Percentiles rank a stretch among this genome's conserved stretches.
Evolutionary conservation across 805 yeast species (phyloP).

Genomic region (Barnettozyma vustinii): DNA sequence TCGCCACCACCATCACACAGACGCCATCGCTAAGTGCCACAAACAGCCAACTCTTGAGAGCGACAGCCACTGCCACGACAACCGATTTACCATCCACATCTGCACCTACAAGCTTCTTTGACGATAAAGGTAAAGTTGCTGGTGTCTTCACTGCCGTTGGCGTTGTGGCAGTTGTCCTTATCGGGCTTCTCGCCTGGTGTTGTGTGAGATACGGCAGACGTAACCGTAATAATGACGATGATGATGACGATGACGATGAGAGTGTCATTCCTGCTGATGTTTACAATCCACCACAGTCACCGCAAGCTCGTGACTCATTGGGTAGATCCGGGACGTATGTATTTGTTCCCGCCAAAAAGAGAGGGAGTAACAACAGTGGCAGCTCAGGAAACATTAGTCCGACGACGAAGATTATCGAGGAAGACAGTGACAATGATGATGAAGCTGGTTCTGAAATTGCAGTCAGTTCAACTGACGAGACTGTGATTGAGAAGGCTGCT

Average conservation of each 20-base stretch:
- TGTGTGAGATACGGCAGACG: slow-evolving; percentile 15
- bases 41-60: not conserved
- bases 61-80: not conserved
- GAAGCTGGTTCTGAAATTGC: not conserved
- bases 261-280: slow-evolving; percentile 10
- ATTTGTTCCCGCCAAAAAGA: not conserved
- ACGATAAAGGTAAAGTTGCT: slow-evolving; percentile 70
- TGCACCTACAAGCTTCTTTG: slow-evolving; percentile 41
- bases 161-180: slow-evolving; percentile 42
- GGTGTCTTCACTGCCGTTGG: slow-evolving; percentile 84
- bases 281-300: not conserved
- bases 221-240: slow-evolving; percentile 1
- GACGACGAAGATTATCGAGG: not conserved
- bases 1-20: slow-evolving; percentile 8
- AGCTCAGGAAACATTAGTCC: not conserved
- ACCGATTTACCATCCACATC: not conserved
- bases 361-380: not conserved
- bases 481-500: slow-evolving; percentile 1
- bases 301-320: not conserved
- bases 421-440: not conserved
- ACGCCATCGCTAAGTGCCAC: slow-evolving; percentile 8
- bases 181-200: slow-evolving; percentile 39
- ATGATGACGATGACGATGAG: slow-evolving; percentile 11
- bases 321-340: not conserved
- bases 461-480: slow-evolving; percentile 9